A percentile compares a stretch with the other conserved stretches of the same genome.
Evolutionary conservation across 2,329 filamentous ascomycete genomes (phyloP).

Genomic region (Fusarium protoensiforme): DNA sequence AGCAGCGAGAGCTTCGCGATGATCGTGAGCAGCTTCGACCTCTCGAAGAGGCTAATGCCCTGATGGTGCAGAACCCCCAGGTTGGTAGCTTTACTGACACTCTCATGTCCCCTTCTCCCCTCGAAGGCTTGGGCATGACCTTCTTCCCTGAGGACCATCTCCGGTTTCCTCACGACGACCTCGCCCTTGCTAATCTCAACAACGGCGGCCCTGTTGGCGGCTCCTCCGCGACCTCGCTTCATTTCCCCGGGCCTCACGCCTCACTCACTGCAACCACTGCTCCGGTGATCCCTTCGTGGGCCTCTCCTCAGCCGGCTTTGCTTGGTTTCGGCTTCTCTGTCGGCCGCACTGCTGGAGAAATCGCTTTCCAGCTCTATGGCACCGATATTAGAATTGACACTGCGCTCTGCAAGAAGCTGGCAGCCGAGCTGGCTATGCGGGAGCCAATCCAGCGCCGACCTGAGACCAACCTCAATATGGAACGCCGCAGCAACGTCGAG

Average conservation of each 20-base stretch:
- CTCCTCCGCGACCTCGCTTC: background rate
- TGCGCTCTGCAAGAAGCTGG: conserved; percentile 65
- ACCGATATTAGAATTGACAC: conserved; percentile 61
- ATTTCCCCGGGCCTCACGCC: background rate
- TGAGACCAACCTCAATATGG: conserved; percentile 65
- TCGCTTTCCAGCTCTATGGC: conserved; percentile 62
- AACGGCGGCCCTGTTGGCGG: background rate
- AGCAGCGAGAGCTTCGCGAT: background rate
- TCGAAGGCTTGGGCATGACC: background rate
- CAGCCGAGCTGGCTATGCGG: conserved; percentile 60
- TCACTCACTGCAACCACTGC: background rate
- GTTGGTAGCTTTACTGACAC: background rate
- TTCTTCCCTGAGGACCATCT: conserved; percentile 4
- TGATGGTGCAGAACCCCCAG: background rate
- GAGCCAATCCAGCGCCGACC: conserved; percentile 63
- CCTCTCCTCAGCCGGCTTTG: background rate
- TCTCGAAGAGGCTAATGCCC: background rate
- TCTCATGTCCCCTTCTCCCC: background rate
- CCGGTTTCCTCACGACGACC: background rate
- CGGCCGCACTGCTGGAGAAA: conserved; percentile 55
- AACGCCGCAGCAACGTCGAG: conserved; percentile 69
- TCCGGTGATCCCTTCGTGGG: background rate
- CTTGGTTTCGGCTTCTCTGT: background rate
- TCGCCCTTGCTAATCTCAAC: background rate
- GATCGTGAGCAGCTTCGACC: conserved; percentile 46